Evolutionary conservation across 371 early-diverging fungal species (phyloP).

Genomic region (Mucor saturninus): DNA sequence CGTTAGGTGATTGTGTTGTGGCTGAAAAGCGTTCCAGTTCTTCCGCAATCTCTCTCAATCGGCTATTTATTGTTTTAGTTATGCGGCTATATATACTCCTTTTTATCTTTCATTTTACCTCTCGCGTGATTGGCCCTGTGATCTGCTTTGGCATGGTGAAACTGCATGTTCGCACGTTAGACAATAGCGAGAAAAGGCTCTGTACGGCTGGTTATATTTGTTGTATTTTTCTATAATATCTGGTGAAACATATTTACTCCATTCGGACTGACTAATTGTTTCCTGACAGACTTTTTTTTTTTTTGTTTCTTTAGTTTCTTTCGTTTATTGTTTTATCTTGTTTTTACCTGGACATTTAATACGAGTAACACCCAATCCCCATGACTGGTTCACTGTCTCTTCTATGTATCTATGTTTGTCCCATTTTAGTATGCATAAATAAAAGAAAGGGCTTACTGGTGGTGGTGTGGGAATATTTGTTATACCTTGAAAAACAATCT

Average conservation of each 20-base stretch:
- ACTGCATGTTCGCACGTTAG: conserved; percentile 50
- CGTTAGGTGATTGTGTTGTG: not conserved
- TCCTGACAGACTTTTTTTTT: conserved; percentile 60
- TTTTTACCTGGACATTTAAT: conserved; percentile 63
- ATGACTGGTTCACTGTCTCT: conserved; percentile 66
- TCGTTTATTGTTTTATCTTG: not conserved
- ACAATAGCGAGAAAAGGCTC: conserved; percentile 64
- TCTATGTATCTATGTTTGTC: conserved; percentile 57
- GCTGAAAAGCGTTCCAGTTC: conserved; percentile 21
- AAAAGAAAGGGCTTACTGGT: not conserved
- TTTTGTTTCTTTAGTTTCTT: conserved; percentile 1
- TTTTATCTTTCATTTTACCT: conserved; percentile 11
- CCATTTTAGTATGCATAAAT: not conserved
- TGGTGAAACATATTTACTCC: conserved; percentile 57
- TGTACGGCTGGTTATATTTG: conserved; percentile 67
- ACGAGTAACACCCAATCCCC: conserved; percentile 67
- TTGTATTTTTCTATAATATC: conserved; percentile 55
- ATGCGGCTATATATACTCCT: not conserved
- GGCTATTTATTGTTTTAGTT: conserved; percentile 6
- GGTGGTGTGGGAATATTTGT: conserved; percentile 8
- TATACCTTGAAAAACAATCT: conserved; percentile 64
- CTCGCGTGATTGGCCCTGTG: conserved; percentile 38
- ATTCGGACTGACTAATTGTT: conserved; percentile 58
- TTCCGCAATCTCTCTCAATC: conserved; percentile 17
- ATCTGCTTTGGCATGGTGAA: conserved; percentile 42